Conservation (phyloP, 768 basidiomycete species). For the Tricholoma bakamatsutake region DNA sequence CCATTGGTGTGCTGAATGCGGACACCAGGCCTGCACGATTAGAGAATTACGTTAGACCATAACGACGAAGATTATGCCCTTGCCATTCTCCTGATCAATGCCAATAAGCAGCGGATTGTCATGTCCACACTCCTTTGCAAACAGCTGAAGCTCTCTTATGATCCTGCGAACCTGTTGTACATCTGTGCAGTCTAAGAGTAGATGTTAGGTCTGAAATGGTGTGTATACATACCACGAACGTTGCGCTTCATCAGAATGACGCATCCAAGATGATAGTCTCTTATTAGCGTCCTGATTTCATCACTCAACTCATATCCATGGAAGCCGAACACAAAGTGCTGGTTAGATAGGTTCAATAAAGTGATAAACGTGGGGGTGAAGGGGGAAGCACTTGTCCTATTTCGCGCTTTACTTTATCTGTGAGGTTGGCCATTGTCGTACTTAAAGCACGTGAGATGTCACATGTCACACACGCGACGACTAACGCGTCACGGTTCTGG, state of each 20-base stretch:
- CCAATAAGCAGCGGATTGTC: slow-evolving; percentile 54
- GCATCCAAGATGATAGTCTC: slow-evolving; percentile 59
- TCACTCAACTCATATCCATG: slow-evolving; percentile 48
- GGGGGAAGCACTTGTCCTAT: slow-evolving; percentile 41
- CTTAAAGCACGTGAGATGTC: background rate
- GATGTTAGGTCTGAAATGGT: background rate
- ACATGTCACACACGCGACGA: background rate
- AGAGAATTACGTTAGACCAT: background rate
- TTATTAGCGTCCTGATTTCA: slow-evolving; percentile 50
- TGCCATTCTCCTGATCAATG: slow-evolving; percentile 72
- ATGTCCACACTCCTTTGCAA: slow-evolving; percentile 56
- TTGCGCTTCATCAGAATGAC: slow-evolving; percentile 70
- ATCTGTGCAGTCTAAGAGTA: slow-evolving; percentile 26
- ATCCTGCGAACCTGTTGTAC: slow-evolving; percentile 45
- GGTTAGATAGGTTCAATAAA: background rate
- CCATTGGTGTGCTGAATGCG: slow-evolving; percentile 50
- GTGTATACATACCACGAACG: slow-evolving; percentile 37
- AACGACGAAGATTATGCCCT: background rate
- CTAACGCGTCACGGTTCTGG: too few species aligned
- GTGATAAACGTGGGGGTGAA: background rate
- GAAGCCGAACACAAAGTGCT: slow-evolving; percentile 74
- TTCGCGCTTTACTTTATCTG: slow-evolving; percentile 34
- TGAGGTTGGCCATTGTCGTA: slow-evolving; percentile 18
- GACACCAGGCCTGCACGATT: slow-evolving; percentile 52
- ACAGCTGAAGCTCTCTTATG: slow-evolving; percentile 41